phyloP scores from a whole-genome alignment of 129 eudicot genomes.

The Ambrosia trifida region DNA sequence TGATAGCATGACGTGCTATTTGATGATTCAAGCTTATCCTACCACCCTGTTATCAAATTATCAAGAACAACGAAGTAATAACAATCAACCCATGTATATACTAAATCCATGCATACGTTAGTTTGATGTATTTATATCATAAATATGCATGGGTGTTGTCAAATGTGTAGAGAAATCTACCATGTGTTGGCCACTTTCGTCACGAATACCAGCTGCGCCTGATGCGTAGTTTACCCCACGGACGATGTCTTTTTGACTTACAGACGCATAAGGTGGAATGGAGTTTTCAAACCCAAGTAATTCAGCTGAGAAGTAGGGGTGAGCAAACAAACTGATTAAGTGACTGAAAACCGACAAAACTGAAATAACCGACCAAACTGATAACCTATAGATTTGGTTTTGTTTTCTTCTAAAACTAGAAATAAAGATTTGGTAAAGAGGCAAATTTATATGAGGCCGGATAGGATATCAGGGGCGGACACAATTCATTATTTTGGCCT shows the following conservation, averaged over 20 bases:
- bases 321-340: neutral
- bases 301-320: slow-evolving; percentile 35
- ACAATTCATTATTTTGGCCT: no score
- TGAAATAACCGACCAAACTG: no score
- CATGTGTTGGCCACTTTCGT: slow-evolving; percentile 38
- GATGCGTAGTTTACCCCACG: slow-evolving; percentile 61
- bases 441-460: no score
- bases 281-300: slow-evolving; percentile 45
- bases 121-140: neutral
- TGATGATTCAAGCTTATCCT: slow-evolving; percentile 41
- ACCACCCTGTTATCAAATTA: slow-evolving; percentile 38
- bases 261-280: slow-evolving; percentile 47
- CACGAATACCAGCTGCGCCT: slow-evolving; percentile 59
- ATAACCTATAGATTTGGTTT: no score
- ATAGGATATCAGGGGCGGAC: no score
- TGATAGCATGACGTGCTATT: slow-evolving; percentile 33
- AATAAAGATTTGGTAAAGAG: no score
- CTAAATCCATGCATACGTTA: slow-evolving; percentile 9
- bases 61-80: no score
- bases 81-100: no score
- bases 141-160: neutral
- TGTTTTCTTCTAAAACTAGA: no score
- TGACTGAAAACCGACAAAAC: no score
- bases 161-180: slow-evolving; percentile 15
- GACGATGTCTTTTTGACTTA: slow-evolving; percentile 11